Base-by-base conservation (phyloP, 2,329 filamentous ascomycete genomes). In the Chaetomium sp. region DNA sequence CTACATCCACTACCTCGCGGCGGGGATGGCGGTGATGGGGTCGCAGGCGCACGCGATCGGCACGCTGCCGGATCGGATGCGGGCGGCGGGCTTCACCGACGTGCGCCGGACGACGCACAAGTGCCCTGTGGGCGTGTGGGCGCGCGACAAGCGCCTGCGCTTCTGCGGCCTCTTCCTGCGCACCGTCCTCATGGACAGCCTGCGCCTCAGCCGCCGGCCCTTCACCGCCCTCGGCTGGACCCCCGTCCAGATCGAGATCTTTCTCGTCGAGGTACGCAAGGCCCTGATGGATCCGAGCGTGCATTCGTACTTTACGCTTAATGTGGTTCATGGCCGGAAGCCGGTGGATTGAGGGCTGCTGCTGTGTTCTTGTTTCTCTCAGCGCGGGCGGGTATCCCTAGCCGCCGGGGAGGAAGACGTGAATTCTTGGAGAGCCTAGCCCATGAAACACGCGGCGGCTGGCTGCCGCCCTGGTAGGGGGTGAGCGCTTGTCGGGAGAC, bases 61-160 rank as follows among this genome's bases (percentile, higher is more conserved):
- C 12, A 61, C 68, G 2, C 72, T 80, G 1, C 73, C 77, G 1
- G 69, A 70, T 4, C 76, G 79, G 63, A 73, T 83, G 33, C 49
- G 64, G 2, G 72, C 70, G 2, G 76, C 78, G 7, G 82, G 82
- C 5, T 84, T 83, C 71, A 70, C 73, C 42, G 71, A 74, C 23
- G 69, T 83, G 31, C 69, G 68, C 4, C 63, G 65, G 35, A 65
- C 66, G 12, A 66, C 63, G n/a, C 76, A 78, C 69, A 83, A 83
- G 69, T 79, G 78, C 8, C 82, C 83, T 4, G 70, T 83, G 1
- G 83, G 83, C 19, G 72, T 77, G 3, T 85, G 83, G 83, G 77
- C 82, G 2, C 75, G 76, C 56, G 76, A 77, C 62, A 70, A 74
- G 29, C 75, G 78, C 3, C 75, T 82, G 23, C 76, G 78, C 55